Evolutionary conservation across 2,329 filamentous ascomycete genomes (phyloP).

Genomic region (Cercospora zeina): DNA sequence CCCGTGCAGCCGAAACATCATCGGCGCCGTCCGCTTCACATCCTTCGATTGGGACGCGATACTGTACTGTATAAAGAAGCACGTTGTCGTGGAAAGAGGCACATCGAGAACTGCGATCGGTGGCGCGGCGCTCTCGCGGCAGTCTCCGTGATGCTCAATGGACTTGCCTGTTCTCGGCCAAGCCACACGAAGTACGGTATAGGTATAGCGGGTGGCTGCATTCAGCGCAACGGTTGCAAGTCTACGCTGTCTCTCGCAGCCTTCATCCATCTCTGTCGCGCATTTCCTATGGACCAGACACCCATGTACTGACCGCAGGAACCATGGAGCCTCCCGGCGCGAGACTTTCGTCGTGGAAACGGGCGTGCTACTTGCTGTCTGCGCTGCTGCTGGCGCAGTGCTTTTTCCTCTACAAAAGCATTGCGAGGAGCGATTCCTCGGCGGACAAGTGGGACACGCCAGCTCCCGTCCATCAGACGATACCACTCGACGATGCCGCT

Average conservation of each 20-base stretch:
- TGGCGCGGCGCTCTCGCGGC: background rate
- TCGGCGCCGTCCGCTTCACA: background rate
- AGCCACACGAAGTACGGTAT: background rate
- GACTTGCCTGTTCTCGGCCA: background rate
- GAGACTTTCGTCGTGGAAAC: slow-evolving; percentile 1
- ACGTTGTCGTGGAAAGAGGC: background rate
- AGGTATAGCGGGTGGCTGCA: too few species aligned
- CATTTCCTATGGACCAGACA: background rate
- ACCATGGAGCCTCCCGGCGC: slow-evolving; percentile 12
- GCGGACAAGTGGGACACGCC: background rate
- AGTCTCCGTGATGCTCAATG: background rate
- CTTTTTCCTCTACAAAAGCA: slow-evolving; percentile 5
- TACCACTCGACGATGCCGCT: background rate
- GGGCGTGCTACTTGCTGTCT: slow-evolving; percentile 1
- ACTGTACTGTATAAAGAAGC: background rate
- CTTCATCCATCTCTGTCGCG: background rate
- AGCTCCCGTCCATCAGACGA: background rate
- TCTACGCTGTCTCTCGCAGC: background rate
- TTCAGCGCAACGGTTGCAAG: too few species aligned
- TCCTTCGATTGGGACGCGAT: too few species aligned
- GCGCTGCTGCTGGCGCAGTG: slow-evolving; percentile 1
- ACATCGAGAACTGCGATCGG: background rate
- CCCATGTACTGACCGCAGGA: background rate
- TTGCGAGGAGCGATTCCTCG: slow-evolving; percentile 8
- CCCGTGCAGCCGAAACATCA: background rate